Percentiles rank a stretch among this genome's conserved stretches.
Evolutionary conservation across 2,329 filamentous ascomycete genomes (phyloP).

Genomic region (Xylariaceae sp.): DNA sequence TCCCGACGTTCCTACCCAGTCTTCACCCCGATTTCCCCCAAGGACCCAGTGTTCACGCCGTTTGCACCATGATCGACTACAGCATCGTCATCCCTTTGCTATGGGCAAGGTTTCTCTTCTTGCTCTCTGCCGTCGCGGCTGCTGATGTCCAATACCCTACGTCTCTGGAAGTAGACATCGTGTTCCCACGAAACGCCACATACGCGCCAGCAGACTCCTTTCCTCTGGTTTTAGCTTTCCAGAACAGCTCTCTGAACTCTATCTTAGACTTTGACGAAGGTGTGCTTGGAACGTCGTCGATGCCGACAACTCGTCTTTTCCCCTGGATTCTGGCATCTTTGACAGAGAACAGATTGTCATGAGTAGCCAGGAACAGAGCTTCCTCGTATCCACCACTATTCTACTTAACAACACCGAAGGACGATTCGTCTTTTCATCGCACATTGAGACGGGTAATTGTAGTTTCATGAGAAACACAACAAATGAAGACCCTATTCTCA

Average conservation of each 20-base stretch:
- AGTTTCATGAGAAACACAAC: background rate
- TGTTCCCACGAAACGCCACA: background rate
- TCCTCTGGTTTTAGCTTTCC: background rate
- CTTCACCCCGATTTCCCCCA: too few relatives aligned
- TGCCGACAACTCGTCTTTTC: background rate
- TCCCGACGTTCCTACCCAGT: too few relatives aligned
- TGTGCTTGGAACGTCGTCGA: too few relatives aligned
- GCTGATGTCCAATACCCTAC: background rate
- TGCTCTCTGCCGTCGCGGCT: background rate
- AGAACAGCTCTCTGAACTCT: background rate
- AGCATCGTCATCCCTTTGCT: too few relatives aligned
- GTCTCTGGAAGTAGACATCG: background rate
- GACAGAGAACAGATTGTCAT: background rate
- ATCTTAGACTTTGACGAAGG: too few relatives aligned
- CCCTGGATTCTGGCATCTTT: background rate
- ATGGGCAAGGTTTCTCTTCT: too few relatives aligned
- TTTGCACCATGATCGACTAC: too few relatives aligned
- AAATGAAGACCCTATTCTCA: background rate
- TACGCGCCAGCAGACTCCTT: background rate
- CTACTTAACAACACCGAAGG: conserved; percentile 2
- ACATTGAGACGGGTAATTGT: background rate
- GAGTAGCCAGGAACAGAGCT: background rate
- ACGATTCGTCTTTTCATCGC: background rate
- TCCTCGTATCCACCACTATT: conserved; percentile 1
- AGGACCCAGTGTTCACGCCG: too few relatives aligned